Evolutionary conservation across 2,329 filamentous ascomycete genomes (phyloP).

Genomic region (Pezicula neosporulosa): DNA sequence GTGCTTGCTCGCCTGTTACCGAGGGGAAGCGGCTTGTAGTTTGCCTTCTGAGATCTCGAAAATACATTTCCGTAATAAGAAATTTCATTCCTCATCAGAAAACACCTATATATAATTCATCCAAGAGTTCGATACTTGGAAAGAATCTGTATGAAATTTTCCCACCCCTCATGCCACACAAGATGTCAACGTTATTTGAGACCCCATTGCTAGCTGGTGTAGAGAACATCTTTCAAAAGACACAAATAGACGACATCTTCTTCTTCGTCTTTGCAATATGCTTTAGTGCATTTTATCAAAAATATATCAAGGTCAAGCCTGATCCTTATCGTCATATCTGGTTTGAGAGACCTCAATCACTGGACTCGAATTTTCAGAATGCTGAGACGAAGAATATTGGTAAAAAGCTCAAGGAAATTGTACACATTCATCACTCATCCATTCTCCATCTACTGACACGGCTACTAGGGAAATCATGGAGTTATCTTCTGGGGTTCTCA

Average conservation of each 20-base stretch:
- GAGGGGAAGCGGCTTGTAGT: too few relatives aligned
- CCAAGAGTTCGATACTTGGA: too few relatives aligned
- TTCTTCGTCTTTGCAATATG: slow-evolving; percentile 27
- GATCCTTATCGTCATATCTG: slow-evolving; percentile 45
- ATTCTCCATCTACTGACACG: neutral
- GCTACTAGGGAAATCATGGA: slow-evolving; percentile 1
- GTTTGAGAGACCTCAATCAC: slow-evolving; percentile 43
- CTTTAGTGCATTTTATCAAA: slow-evolving; percentile 30
- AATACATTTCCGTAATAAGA: too few relatives aligned
- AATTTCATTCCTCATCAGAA: too few relatives aligned
- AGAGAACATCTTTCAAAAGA: neutral
- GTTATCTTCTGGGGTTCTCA: slow-evolving; percentile 10
- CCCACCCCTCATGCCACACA: too few relatives aligned
- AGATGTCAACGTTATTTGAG: too few relatives aligned
- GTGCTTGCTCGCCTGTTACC: too few relatives aligned
- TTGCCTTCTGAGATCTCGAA: too few relatives aligned
- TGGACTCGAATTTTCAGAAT: neutral
- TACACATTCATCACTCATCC: slow-evolving; percentile 1
- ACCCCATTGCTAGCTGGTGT: too few relatives aligned
- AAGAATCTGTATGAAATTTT: too few relatives aligned
- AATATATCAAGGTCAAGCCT: slow-evolving; percentile 42
- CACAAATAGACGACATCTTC: slow-evolving; percentile 9
- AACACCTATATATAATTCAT: too few relatives aligned
- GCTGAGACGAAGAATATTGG: slow-evolving; percentile 34
- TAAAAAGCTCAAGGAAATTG: slow-evolving; percentile 21